These are phyloP conservation scores for Chrysoporthe deuterocubensis DNA, from an alignment of 2,329 filamentous ascomycete genomes.

Conservation along the genomic window DNA sequence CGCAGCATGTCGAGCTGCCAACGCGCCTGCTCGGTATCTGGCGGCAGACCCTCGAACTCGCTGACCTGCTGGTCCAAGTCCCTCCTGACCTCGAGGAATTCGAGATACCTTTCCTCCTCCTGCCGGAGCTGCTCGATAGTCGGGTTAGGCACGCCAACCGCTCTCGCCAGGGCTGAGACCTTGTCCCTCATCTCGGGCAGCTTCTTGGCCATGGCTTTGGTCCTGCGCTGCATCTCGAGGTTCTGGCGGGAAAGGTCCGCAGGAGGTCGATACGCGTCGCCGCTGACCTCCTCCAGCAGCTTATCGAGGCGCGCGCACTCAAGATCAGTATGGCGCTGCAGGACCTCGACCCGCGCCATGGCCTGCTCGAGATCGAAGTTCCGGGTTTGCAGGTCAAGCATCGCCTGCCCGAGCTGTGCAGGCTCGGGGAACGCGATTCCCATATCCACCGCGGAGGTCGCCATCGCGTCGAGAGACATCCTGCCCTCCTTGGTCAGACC, in stretches of 20 bases:
- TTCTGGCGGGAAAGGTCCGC: constrained; percentile 69
- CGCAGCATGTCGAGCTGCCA: constrained; percentile 71
- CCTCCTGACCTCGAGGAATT: constrained; percentile 61
- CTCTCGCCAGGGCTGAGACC: constrained; percentile 46
- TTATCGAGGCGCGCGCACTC: constrained; percentile 49
- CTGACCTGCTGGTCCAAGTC: constrained; percentile 65
- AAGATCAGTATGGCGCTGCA: constrained; percentile 59
- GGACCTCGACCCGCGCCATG: constrained; percentile 54
- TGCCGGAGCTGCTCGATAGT: constrained; percentile 61
- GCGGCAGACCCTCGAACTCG: constrained; percentile 73
- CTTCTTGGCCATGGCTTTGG: constrained; percentile 68
- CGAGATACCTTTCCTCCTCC: constrained; percentile 63
- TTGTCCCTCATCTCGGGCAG: constrained; percentile 69
- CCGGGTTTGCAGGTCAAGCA: constrained; percentile 60
- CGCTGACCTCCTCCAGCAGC: constrained; percentile 48
- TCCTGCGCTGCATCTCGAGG: constrained; percentile 72
- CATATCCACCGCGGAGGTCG: constrained; percentile 54
- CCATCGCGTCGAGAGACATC: constrained; percentile 61
- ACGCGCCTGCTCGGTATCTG: constrained; percentile 70
- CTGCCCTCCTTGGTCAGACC: constrained; percentile 59
- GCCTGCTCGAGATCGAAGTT: constrained; percentile 61
- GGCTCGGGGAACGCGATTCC: constrained; percentile 54
- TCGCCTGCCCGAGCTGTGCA: constrained; percentile 52
- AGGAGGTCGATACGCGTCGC: constrained; percentile 56
- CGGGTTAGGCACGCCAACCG: constrained; percentile 43